Base-by-base conservation (phyloP, 2,329 filamentous ascomycete species). In the Pestalotiopsis sp. region DNA sequence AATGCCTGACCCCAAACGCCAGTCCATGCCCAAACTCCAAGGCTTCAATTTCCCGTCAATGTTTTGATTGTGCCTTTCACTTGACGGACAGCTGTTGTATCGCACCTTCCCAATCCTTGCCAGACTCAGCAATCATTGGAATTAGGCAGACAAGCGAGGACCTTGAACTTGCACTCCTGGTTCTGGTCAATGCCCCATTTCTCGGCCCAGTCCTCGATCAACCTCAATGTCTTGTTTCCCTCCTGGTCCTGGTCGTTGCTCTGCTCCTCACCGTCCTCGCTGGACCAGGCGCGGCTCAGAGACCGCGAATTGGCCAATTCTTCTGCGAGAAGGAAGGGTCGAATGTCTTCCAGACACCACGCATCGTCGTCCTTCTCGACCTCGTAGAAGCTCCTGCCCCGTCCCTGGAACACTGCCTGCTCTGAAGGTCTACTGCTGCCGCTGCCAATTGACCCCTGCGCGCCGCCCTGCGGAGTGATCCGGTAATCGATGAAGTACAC, bases 401-500 rank as follows among this genome's bases (percentile, higher is more conserved):
- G 52, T 12, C 52, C 65, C 25, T 38, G 25, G 40, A 66, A 66
- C 6, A 66, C 38, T 7, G n/a, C n/a, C 17, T 17, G 25, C 4
- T 45, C 45, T 11, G 27, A 5, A 9, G 23, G 27, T 23, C 9
- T 45, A 13, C 12, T 65, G 41, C 23, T 27, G 38, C 12, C 20
- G 45, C 45, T 52, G 41, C n/a, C 41, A 17, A 23, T 36, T 9
- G 31, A 12, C 45, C 25, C 20, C 12, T 36, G 41, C 4, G 25
- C 14, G 5, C 6, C 65, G 11, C 25, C 23, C 12, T 20, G 31
- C n/a, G 65, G 31, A 13, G 56, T 60, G 13, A 66, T 66, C 14
- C 65, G 31, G 56, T 66, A 60, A 40, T 66, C 65, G 25, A 66
- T 66, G 20, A 66, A 59, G 27, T 66, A 66, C 17, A 66, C 25